Percentiles rank a stretch among this genome's conserved stretches.
phyloP scores from a whole-genome alignment of 2,329 filamentous ascomycete genomes.

The Fusarium sp. region DNA sequence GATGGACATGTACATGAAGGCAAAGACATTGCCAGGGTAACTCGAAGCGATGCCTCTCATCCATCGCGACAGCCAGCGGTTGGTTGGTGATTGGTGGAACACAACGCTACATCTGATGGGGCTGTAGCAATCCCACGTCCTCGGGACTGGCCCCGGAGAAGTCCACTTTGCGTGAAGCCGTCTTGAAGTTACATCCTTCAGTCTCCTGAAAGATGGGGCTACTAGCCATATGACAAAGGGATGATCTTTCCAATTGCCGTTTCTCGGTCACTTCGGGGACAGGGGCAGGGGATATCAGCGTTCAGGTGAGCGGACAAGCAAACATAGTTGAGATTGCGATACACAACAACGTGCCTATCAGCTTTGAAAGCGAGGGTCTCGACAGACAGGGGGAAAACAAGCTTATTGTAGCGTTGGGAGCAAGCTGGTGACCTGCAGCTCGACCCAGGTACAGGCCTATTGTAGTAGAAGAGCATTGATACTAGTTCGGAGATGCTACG shows the following conservation, averaged over 20 bases:
- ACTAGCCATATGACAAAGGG: background rate
- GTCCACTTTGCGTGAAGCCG: conserved; percentile 24
- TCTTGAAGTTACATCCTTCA: background rate
- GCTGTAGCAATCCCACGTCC: background rate
- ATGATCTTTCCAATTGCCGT: background rate
- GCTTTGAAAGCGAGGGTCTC: background rate
- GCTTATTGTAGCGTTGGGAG: background rate
- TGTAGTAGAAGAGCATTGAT: background rate
- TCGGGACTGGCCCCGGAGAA: background rate
- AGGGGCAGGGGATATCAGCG: background rate
- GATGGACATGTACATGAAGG: conserved; percentile 55
- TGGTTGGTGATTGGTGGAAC: conserved; percentile 63
- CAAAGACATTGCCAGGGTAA: conserved; percentile 60
- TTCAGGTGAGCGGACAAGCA: background rate
- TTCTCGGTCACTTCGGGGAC: background rate
- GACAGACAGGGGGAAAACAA: background rate
- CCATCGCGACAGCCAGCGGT: conserved; percentile 57
- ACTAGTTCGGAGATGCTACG: background rate
- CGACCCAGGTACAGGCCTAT: background rate
- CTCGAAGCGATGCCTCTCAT: conserved; percentile 48
- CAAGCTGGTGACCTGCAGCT: background rate
- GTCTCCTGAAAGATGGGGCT: background rate
- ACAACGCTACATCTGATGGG: background rate
- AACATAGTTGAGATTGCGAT: background rate
- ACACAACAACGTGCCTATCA: background rate